Evolutionary conservation across 2,329 filamentous ascomycete genomes (phyloP).

Genomic region (Teratosphaeria zuluensis): DNA sequence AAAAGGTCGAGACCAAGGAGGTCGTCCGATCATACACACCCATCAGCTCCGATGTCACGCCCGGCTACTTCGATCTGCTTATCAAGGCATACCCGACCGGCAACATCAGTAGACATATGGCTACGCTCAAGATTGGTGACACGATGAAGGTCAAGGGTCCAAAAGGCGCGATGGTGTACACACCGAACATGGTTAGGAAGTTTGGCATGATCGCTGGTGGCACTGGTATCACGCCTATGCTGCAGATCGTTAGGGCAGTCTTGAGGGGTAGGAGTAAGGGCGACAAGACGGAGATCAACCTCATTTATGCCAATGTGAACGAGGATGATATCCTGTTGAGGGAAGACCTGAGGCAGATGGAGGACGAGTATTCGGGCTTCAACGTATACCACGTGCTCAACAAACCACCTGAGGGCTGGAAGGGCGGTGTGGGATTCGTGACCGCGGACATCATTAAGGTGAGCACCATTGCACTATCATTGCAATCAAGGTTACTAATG

Average conservation of each 20-base stretch:
- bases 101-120: conserved; percentile 93
- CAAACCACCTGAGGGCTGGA: conserved; percentile 87
- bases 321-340: conserved; percentile 83
- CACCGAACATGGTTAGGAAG: conserved; percentile 88
- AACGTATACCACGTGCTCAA: conserved; percentile 92
- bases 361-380: conserved; percentile 68
- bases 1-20: conserved; percentile 67
- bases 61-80: conserved; percentile 88
- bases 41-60: conserved; percentile 78
- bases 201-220: conserved; percentile 98
- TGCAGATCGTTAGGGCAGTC: conserved; percentile 89
- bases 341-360: conserved; percentile 78
- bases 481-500: neutral
- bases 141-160: conserved; percentile 85
- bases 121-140: conserved; percentile 70
- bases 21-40: conserved; percentile 88
- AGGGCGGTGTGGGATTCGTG: conserved; percentile 86
- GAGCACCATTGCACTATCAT: conserved; percentile 1
- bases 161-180: conserved; percentile 97
- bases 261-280: conserved; percentile 40
- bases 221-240: conserved; percentile 96
- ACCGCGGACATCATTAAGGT: conserved; percentile 89
- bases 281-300: conserved; percentile 73
- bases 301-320: conserved; percentile 97
- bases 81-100: conserved; percentile 97